A percentile compares a stretch with the other conserved stretches of the same genome.
These are phyloP conservation scores for Beta lomatogona DNA, from an alignment of 179 eudicot species.

Conservation along the genomic window DNA sequence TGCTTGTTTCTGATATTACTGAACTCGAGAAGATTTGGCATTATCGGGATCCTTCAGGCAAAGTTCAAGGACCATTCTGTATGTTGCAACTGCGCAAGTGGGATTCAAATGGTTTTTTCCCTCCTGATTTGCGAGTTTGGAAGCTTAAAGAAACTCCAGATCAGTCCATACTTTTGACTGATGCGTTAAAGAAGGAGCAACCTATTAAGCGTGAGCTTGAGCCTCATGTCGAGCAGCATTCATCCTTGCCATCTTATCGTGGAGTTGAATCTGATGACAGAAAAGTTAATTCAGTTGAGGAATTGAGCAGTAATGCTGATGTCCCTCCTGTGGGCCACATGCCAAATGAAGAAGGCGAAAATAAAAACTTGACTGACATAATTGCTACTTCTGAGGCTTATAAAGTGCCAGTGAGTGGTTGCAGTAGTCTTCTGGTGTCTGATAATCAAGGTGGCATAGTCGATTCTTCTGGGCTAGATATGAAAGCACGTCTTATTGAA, in stretches of 20 bases:
- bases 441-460: constrained; percentile 34
- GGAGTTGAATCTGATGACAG: constrained; percentile 40
- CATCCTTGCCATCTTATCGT: constrained; percentile 32
- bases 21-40: constrained; percentile 52
- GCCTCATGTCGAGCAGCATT: constrained; percentile 21
- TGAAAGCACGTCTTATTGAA: constrained; percentile 40
- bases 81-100: constrained; percentile 52
- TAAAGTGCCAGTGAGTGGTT: constrained; percentile 37
- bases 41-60: constrained; percentile 52
- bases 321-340: constrained; percentile 30
- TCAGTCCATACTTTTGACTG: constrained; percentile 42
- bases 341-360: constrained; percentile 40
- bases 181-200: constrained; percentile 39
- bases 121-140: constrained; percentile 53
- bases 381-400: constrained; percentile 35
- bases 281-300: constrained; percentile 32
- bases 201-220: constrained; percentile 28
- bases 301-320: constrained; percentile 34
- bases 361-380: constrained; percentile 34
- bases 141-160: constrained; percentile 35
- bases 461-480: constrained; percentile 48
- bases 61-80: constrained; percentile 56
- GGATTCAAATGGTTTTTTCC: constrained; percentile 51
- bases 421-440: constrained; percentile 31
- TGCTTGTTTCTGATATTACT: constrained; percentile 29